These are phyloP conservation scores for Fraxinus velutina DNA, from an alignment of 305 asterid species.

Conservation along the genomic window DNA sequence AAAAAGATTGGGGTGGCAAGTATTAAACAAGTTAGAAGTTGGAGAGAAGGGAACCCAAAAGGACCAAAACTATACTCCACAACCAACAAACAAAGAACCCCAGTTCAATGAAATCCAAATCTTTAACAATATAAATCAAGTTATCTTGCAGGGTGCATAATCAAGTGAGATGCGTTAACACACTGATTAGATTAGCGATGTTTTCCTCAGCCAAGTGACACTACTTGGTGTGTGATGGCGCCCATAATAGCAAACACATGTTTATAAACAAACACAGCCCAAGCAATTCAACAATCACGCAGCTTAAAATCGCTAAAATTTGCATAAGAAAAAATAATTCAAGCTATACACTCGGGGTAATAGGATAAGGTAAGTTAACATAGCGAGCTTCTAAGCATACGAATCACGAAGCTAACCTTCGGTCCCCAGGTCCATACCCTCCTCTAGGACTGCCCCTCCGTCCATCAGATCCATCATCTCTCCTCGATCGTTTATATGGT, in stretches of 20 bases:
- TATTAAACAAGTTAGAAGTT: background rate
- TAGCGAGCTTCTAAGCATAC: background rate
- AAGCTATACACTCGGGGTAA: background rate
- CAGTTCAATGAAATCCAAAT: background rate
- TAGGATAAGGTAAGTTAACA: background rate
- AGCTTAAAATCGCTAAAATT: background rate
- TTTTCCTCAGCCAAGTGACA: background rate
- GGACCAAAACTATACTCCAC: background rate
- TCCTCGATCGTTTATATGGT: conserved; percentile 64
- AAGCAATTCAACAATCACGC: background rate
- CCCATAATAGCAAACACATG: background rate
- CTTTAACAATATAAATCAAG: background rate
- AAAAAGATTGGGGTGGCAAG: background rate
- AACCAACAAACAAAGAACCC: background rate
- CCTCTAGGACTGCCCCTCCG: conserved; percentile 92
- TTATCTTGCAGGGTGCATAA: background rate
- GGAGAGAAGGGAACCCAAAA: background rate
- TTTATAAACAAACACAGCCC: background rate
- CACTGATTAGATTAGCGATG: background rate
- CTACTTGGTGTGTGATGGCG: background rate
- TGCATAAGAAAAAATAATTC: background rate
- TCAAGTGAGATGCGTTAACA: background rate
- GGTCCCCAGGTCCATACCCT: conserved; percentile 75
- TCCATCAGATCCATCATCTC: conserved; percentile 72
- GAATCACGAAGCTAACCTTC: conserved; percentile 51